A percentile compares a stretch with the other conserved stretches of the same genome.
Evolutionary conservation across 768 basidiomycete species (phyloP).

Genomic region (Suillus bovinus): DNA sequence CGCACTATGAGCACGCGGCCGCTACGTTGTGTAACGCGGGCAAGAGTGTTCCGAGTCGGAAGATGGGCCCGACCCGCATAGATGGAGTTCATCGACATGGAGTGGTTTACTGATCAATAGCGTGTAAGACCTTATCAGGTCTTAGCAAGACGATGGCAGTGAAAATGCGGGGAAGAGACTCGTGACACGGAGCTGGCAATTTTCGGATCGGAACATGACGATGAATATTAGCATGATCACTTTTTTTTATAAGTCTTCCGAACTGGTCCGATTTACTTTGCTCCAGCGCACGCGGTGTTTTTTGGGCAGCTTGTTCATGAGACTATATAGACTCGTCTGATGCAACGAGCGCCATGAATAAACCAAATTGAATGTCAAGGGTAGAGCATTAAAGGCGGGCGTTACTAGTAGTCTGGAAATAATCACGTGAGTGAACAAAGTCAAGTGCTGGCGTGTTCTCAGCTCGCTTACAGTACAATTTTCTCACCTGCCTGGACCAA

Average conservation of each 20-base stretch:
- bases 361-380: too few relatives aligned
- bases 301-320: too few relatives aligned
- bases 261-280: not conserved
- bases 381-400: too few relatives aligned
- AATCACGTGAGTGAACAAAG: too few relatives aligned
- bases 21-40: not conserved
- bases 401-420: too few relatives aligned
- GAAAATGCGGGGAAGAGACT: not conserved
- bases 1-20: conserved; percentile 25
- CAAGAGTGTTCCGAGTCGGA: not conserved
- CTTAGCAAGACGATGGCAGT: not conserved
- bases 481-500: too few relatives aligned
- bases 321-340: too few relatives aligned
- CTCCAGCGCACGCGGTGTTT: too few relatives aligned
- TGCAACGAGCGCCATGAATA: too few relatives aligned
- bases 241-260: not conserved
- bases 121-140: not conserved
- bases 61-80: not conserved
- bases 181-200: not conserved
- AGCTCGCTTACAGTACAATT: too few relatives aligned
- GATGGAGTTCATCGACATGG: not conserved
- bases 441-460: too few relatives aligned
- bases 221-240: not conserved
- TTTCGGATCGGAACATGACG: conserved; percentile 1
- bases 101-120: not conserved